phyloP scores from a whole-genome alignment of 768 basidiomycete genomes.

The Ramaria sp. region DNA sequence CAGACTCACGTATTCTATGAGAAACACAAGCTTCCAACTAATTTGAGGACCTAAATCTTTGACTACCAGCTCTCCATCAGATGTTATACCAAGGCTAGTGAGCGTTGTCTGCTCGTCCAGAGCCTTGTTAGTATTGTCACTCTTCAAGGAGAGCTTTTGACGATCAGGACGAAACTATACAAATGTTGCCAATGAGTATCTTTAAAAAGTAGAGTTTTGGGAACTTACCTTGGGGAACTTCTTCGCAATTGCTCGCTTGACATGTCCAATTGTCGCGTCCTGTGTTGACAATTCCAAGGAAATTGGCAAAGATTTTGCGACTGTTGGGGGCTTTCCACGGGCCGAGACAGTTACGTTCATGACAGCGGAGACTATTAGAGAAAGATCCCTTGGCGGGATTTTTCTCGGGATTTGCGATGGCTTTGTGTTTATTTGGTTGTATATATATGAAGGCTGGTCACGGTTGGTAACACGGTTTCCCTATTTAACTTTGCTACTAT shows the following conservation, averaged over 20 bases:
- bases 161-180: slow-evolving; percentile 57
- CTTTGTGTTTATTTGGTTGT: no score
- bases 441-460: no score
- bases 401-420: no score
- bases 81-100: slow-evolving; percentile 40
- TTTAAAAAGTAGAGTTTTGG: slow-evolving; percentile 13
- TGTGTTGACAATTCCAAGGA: slow-evolving; percentile 35
- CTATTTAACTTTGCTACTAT: no score
- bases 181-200: slow-evolving; percentile 20
- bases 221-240: slow-evolving; percentile 35
- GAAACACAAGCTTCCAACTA: slow-evolving; percentile 79
- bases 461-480: no score
- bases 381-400: no score
- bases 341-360: slow-evolving; percentile 43
- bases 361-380: no score
- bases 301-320: slow-evolving; percentile 43
- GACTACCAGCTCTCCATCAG: slow-evolving; percentile 57
- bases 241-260: slow-evolving; percentile 54
- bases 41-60: slow-evolving; percentile 92
- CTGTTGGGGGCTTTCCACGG: slow-evolving; percentile 29
- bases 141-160: slow-evolving; percentile 62
- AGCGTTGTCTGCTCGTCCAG: slow-evolving; percentile 57
- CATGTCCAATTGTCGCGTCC: slow-evolving; percentile 50
- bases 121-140: slow-evolving; percentile 37
- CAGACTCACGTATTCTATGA: slow-evolving; percentile 84